A percentile compares a stretch with the other conserved stretches of the same genome.
These are phyloP conservation scores for Obelidium mucronatum DNA, from an alignment of 192 early-diverging fungal genomes.

Conservation along the genomic window DNA sequence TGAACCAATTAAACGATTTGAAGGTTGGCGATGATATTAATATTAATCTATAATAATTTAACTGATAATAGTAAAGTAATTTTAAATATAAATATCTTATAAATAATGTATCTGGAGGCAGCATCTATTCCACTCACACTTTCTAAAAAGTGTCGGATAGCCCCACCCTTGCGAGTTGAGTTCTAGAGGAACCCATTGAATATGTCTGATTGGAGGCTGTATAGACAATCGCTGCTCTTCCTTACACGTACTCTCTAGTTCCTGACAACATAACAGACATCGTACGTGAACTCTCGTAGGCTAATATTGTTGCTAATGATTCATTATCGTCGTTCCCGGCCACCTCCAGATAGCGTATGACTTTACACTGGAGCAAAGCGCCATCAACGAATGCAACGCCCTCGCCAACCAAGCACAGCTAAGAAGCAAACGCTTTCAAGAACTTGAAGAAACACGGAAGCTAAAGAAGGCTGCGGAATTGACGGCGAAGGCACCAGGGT, in stretches of 20 bases:
- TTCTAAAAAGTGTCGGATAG: not conserved
- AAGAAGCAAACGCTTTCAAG: not conserved
- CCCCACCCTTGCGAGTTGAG: not conserved
- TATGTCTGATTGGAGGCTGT: not conserved
- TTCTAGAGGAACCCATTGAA: not conserved
- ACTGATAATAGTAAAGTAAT: too few relatives aligned
- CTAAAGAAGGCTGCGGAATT: not conserved
- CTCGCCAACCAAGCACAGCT: not conserved
- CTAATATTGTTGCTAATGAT: not conserved
- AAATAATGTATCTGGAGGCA: slow-evolving; percentile 3
- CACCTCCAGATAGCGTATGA: not conserved
- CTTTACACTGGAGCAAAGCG: not conserved
- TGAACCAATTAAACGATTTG: too few relatives aligned
- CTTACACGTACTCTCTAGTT: slow-evolving; percentile 5
- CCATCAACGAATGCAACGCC: not conserved
- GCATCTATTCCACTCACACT: not conserved
- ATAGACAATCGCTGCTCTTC: not conserved
- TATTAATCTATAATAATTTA: too few relatives aligned
- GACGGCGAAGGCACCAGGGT: slow-evolving; percentile 1
- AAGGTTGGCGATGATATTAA: too few relatives aligned
- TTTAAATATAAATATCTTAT: not conserved
- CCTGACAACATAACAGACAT: slow-evolving; percentile 3
- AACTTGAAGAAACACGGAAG: not conserved
- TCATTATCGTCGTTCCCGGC: too few relatives aligned
- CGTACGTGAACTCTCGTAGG: not conserved